Base-by-base conservation (phyloP, 352 stramenopile species). In the Halophytophthora polymorphica region DNA sequence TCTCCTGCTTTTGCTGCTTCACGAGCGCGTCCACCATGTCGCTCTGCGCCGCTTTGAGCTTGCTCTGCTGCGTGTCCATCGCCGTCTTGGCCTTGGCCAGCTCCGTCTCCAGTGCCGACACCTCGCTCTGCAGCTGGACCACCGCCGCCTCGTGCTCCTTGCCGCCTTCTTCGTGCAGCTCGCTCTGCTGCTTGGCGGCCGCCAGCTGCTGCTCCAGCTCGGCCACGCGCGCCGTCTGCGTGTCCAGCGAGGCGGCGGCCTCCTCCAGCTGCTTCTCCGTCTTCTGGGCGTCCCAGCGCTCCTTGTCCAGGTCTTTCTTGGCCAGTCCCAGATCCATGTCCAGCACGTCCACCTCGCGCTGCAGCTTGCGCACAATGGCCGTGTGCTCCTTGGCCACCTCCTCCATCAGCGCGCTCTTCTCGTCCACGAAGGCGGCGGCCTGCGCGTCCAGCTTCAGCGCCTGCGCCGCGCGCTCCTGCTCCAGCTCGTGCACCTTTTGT, bases 1-100 rank as follows among this genome's bases (percentile, higher is more conserved):
- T 66, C 31, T 84, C 71, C 22, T 59, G 59, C 50, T 84, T 70
- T 10, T 82, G 58, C 40, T 56, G 50, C 51, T 72, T 69, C 6
- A 78, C 56, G 31, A 80, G 60, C 23, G 58, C 52, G 44, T n/a
- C n/a, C n/a, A n/a, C n/a, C n/a, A n/a, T n/a, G n/a, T n/a, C n/a
- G n/a, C n/a, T n/a, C n/a, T n/a, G n/a, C n/a, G n/a, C n/a, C n/a
- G n/a, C n/a, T n/a, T n/a, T n/a, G n/a, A n/a, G n/a, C n/a, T n/a
- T n/a, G n/a, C n/a, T n/a, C n/a, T n/a, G n/a, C n/a, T n/a, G n/a
- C n/a, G n/a, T n/a, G n/a, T n/a, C n/a, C n/a, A n/a, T n/a, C n/a
- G n/a, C n/a, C n/a, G n/a, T n/a, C n/a, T 56, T 49, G 38, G 60
- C 64, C 63, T 73, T 67, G 45, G 45, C 44, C 10, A 83, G 61